Base-by-base conservation (phyloP, 805 yeast genomes). In the Wickerhamomyces rabaulensis region DNA sequence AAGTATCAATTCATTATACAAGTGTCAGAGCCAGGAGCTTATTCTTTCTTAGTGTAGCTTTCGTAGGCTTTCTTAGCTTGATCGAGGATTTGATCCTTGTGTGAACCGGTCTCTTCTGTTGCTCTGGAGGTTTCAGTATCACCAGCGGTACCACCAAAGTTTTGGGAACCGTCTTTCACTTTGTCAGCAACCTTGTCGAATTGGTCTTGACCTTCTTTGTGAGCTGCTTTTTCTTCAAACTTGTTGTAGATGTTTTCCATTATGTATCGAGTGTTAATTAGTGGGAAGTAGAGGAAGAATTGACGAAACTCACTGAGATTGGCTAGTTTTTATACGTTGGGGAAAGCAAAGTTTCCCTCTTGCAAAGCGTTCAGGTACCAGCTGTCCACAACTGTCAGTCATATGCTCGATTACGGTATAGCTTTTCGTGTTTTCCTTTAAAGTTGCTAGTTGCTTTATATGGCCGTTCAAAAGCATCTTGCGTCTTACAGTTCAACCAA, bases 141-240 rank as follows among this genome's bases (percentile, higher is more conserved):
- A 42, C 52, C 55, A 23, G 54, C 55, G 15, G 49, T 36, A 19
- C 57, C 56, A 23, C 54, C 57, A 36, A 40, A 38, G 42, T 49
- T 50, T 37, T 43, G 44, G 23, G 49, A 39, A 9, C 23, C 16
- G 9, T 43, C 42, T 29, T 43, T 29, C 16, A 43, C 9, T 10
- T 27, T 31, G n/a, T 39, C 29, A 9, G n/a, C 39, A 8, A 23
- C 9, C 2, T 39, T 22, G 6, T 15, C 25, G 23, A 17, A 23
- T 37, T 37, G 26, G 27, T 39, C 39, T 9, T 36, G 4, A 6
- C 4, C 20, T 8, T 5, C 20, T 10, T 33, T 33, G 4, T 33
- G 19, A 33, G 36, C 36, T 4, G 10, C 8, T 4, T 33, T 33
- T 33, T 33, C 36, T 16, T 33, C 36, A n/a, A 16, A 33, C 16